Percentiles rank a stretch among this genome's conserved stretches.
Evolutionary conservation across 2,329 filamentous ascomycete species (phyloP).

Genomic region (Hypomyces perniciosus): DNA sequence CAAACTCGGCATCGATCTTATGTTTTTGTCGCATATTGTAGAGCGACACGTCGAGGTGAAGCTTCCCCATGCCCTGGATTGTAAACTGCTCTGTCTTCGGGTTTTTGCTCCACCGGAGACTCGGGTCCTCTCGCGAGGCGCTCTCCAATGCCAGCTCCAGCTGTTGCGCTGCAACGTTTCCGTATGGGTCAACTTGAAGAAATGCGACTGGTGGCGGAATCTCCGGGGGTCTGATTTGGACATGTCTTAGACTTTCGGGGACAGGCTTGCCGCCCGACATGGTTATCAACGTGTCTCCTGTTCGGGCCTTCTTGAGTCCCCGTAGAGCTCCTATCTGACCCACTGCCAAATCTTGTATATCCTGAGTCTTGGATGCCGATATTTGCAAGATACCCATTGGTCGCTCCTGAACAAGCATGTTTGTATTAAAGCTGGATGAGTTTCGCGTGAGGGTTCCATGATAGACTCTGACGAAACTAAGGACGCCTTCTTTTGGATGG

Average conservation of each 20-base stretch:
- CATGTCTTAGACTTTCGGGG: constrained; percentile 59
- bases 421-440: constrained; percentile 78
- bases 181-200: constrained; percentile 79
- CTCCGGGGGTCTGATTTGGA: constrained; percentile 81
- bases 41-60: constrained; percentile 88
- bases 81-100: constrained; percentile 91
- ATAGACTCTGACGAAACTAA: constrained; percentile 91
- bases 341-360: constrained; percentile 70
- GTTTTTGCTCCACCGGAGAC: constrained; percentile 75
- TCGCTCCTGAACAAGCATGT: constrained; percentile 70
- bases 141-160: constrained; percentile 71
- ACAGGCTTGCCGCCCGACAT: constrained; percentile 59
- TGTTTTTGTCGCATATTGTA: constrained; percentile 85
- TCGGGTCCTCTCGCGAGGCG: constrained; percentile 86
- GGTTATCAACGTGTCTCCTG: constrained; percentile 83
- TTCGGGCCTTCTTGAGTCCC: constrained; percentile 84
- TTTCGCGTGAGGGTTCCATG: constrained; percentile 73
- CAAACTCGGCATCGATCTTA: constrained; percentile 80
- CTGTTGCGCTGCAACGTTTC: constrained; percentile 71
- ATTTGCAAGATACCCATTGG: constrained; percentile 80
- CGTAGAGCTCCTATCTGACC: constrained; percentile 94
- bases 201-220: constrained; percentile 95
- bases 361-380: constrained; percentile 80
- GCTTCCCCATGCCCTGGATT: constrained; percentile 90
- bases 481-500: constrained; percentile 75